phyloP scores from a whole-genome alignment of 129 eudicot species.

The Lonicera japonica region DNA sequence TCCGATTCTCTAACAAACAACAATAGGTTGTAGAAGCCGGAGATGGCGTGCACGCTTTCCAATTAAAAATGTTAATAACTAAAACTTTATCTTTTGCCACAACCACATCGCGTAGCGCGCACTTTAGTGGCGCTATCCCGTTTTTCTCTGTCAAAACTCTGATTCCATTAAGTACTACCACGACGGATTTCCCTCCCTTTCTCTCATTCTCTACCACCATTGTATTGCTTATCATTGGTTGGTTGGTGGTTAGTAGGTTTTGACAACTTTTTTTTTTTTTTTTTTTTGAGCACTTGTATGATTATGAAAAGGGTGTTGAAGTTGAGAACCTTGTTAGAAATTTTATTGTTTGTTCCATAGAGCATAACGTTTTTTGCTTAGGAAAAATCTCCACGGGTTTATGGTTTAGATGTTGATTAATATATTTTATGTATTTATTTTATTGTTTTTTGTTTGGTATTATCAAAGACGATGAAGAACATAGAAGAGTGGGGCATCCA shows the following conservation, averaged over 20 bases:
- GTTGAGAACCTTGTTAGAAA: neutral
- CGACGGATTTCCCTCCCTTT: constrained; percentile 9
- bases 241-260: neutral
- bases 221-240: neutral
- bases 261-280: neutral
- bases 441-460: neutral
- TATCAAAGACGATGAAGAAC: neutral
- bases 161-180: constrained; percentile 39
- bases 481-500: neutral
- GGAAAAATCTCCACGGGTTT: neutral
- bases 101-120: constrained; percentile 23
- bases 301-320: neutral
- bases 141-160: constrained; percentile 20
- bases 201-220: neutral
- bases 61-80: constrained; percentile 35
- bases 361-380: neutral
- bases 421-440: no score
- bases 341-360: neutral
- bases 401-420: neutral
- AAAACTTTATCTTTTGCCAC: constrained; percentile 27
- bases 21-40: constrained; percentile 26
- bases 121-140: constrained; percentile 28
- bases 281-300: no score
- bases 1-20: constrained; percentile 20
- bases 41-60: constrained; percentile 10